Base-by-base conservation (phyloP, 1,284 basidiomycete species). In the Garcileccinum viscosum region DNA sequence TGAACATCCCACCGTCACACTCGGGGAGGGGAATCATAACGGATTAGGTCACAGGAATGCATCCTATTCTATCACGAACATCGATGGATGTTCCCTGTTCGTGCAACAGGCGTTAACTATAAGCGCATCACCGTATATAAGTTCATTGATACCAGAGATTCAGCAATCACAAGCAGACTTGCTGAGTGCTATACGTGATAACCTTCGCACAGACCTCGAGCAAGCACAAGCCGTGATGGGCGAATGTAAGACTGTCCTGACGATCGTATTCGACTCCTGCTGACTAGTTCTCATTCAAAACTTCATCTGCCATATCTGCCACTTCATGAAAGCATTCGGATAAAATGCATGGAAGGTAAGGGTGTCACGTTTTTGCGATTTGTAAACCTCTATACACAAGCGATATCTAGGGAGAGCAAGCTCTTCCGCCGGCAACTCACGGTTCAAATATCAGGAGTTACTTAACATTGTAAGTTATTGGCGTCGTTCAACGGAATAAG, bases 41-140 rank as follows among this genome's bases (percentile, higher is more conserved):
- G 84, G 83, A 17, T 85, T 86, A 70, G 59, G 63, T 8, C 14
- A n/a, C 24, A 38, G 35, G n/a, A n/a, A n/a, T n/a, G n/a, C 72
- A 15, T 63, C 84, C 1, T 74, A 84, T 24, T 69, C 75, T 71
- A 83, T 32, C 82, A 83, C 47, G 9, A 87, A 87, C 67, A 69
- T 78, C 1, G 75, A 82, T 56, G 85, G 87, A 70, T 85, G 86
- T 0, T 53, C 63, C 1, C 42, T 67, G 8, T 87, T 86, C 63
- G 81, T 85, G 6, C 67, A 84, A 61, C 7, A 65, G 15, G 38
- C 68, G 1, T 62, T 47, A n/a, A 47, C 67, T 8, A 32, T 65
- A 19, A 62, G n/a, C 14, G 3, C 56, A 1, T 62, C 65, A 3
- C 58, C 76, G 19, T 76, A 76, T 9, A 72, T 70, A 24, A 59